Conservation (phyloP, 2,329 filamentous ascomycete species). For the Alternaria gansuensis region DNA sequence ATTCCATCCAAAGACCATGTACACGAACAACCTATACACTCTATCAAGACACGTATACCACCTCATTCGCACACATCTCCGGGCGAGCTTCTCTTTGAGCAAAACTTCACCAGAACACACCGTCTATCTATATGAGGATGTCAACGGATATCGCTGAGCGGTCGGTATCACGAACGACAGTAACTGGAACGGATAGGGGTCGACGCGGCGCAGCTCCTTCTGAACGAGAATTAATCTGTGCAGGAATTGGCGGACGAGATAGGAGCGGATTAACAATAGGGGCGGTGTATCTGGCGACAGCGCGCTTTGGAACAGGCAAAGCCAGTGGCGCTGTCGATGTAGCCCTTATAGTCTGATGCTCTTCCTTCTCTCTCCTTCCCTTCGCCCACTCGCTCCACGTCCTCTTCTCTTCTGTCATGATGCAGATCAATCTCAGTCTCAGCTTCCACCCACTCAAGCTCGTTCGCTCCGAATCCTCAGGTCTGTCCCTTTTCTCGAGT, state of each 20-base stretch:
- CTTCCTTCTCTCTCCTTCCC: neutral
- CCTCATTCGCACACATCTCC: neutral
- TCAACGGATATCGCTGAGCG: neutral
- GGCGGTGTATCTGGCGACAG: neutral
- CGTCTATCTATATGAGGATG: neutral
- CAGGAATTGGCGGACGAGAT: neutral
- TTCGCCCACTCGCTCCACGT: neutral
- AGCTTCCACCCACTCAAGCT: neutral
- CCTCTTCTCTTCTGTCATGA: neutral
- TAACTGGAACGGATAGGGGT: neutral
- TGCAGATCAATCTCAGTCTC: neutral
- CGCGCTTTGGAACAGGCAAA: neutral
- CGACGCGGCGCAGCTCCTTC: neutral
- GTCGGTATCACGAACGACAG: neutral
- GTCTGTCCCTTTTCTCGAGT: neutral
- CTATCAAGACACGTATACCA: neutral
- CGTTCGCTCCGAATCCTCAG: neutral
- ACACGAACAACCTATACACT: no score
- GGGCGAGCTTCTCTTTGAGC: neutral
- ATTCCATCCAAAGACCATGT: no score
- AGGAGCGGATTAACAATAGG: neutral
- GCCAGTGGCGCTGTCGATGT: neutral
- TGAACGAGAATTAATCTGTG: neutral
- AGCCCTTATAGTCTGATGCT: neutral
- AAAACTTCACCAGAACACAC: neutral